These are phyloP conservation scores for Penstemon davidsonii DNA, from an alignment of 257 asterid species.

Conservation along the genomic window DNA sequence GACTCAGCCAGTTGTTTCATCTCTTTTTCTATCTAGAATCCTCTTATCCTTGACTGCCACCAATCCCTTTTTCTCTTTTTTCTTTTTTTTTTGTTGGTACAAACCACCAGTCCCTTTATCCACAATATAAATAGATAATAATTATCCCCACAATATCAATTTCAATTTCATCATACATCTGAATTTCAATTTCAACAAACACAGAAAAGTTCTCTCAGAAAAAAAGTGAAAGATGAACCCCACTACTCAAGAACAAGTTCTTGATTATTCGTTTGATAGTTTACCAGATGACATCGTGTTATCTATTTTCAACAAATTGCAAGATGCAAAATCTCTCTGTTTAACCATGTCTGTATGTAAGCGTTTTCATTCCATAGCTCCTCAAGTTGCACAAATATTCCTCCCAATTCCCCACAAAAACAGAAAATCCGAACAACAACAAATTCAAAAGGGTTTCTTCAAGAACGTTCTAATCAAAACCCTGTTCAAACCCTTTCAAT, in stretches of 20 bases:
- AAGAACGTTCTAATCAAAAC: constrained; percentile 29
- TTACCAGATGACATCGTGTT: constrained; percentile 62
- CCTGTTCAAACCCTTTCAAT: constrained; percentile 42
- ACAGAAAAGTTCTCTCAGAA: no score
- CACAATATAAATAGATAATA: not conserved
- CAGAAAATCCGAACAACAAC: constrained; percentile 19
- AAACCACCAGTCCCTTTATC: constrained; percentile 26
- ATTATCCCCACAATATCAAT: not conserved
- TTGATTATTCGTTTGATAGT: constrained; percentile 43
- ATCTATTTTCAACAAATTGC: constrained; percentile 49
- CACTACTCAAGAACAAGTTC: not conserved
- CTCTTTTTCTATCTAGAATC: constrained; percentile 27
- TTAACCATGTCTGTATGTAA: constrained; percentile 52
- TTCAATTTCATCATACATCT: not conserved
- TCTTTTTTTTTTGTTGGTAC: not conserved
- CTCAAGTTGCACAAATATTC: constrained; percentile 41
- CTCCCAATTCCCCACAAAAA: constrained; percentile 42
- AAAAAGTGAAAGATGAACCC: constrained; percentile 1
- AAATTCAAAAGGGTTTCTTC: constrained; percentile 25
- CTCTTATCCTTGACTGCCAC: not conserved
- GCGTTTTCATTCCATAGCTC: constrained; percentile 49
- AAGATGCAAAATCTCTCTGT: constrained; percentile 64
- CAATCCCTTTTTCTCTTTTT: not conserved
- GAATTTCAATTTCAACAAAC: not conserved
- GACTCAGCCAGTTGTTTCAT: no score